These are phyloP conservation scores for Aspergillus sp. DNA, from an alignment of 2,329 filamentous ascomycete species.

Conservation along the genomic window DNA sequence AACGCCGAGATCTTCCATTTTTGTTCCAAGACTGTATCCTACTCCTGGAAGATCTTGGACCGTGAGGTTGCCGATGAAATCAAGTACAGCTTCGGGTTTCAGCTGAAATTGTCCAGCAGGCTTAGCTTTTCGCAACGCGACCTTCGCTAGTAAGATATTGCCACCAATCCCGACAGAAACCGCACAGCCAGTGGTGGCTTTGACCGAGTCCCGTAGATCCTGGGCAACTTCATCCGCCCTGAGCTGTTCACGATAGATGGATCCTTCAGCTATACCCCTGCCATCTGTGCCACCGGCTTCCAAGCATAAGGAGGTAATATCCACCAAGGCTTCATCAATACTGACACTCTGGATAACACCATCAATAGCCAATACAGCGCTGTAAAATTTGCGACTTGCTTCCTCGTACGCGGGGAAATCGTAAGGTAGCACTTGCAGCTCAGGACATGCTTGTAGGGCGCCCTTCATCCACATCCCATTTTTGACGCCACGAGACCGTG, in stretches of 20 bases:
- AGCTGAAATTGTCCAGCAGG: conserved; percentile 89
- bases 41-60: conserved; percentile 84
- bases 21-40: conserved; percentile 80
- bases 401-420: conserved; percentile 94
- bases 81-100: conserved; percentile 69
- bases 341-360: conserved; percentile 92
- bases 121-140: conserved; percentile 85
- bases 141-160: conserved; percentile 85
- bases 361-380: conserved; percentile 69
- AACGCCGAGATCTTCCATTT: conserved; percentile 79
- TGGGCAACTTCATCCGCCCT: conserved; percentile 67
- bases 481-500: conserved; percentile 76
- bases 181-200: conserved; percentile 68
- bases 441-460: conserved; percentile 73
- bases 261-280: conserved; percentile 57
- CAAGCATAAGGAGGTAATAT: conserved; percentile 67
- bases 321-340: conserved; percentile 87
- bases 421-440: conserved; percentile 85
- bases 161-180: conserved; percentile 89
- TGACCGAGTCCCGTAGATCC: conserved; percentile 61
- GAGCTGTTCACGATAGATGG: conserved; percentile 68
- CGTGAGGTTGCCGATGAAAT: conserved; percentile 68
- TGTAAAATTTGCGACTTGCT: conserved; percentile 81
- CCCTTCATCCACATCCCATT: conserved; percentile 99
- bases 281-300: conserved; percentile 61